Percentiles rank a stretch among this genome's conserved stretches.
These are phyloP conservation scores for Diaporthe longicolla DNA, from an alignment of 2,329 filamentous ascomycete genomes.

Conservation along the genomic window DNA sequence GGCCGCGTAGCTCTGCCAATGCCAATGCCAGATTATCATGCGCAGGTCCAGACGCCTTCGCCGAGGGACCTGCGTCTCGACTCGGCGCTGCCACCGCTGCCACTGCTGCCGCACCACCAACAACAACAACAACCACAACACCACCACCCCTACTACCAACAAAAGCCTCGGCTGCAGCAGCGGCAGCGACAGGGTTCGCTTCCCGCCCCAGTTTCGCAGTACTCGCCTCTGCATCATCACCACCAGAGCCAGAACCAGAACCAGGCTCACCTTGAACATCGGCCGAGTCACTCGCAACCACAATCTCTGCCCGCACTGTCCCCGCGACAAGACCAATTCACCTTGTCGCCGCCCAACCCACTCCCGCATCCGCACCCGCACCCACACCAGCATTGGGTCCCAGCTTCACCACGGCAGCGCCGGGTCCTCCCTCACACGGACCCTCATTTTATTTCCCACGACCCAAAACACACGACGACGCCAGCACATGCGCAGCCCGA, in stretches of 20 bases:
- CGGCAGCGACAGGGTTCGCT: constrained; percentile 39
- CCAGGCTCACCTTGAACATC: constrained; percentile 30
- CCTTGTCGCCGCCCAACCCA: constrained; percentile 13
- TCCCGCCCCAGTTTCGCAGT: constrained; percentile 36
- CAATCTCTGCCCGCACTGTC: constrained; percentile 33
- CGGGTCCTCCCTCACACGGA: constrained; percentile 42
- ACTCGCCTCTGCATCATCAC: constrained; percentile 33
- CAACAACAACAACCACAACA: too few species aligned
- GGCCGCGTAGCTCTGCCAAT: background rate
- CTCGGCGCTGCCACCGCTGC: background rate
- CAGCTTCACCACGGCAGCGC: constrained; percentile 40
- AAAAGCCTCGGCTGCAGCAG: constrained; percentile 15
- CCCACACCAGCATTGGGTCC: constrained; percentile 30
- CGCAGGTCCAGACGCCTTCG: constrained; percentile 11
- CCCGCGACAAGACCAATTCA: constrained; percentile 30
- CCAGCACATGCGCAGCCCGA: constrained; percentile 33
- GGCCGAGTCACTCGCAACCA: constrained; percentile 31
- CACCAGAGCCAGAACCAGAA: background rate
- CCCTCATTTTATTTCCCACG: constrained; percentile 42
- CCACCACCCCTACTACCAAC: background rate
- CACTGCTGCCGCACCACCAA: background rate
- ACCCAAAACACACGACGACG: constrained; percentile 35
- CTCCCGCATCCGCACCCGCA: constrained; percentile 28
- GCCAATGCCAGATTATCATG: background rate
- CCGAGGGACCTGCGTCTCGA: constrained; percentile 8